phyloP scores from a whole-genome alignment of 2,329 filamentous ascomycete genomes.

The Fusarium sp. region DNA sequence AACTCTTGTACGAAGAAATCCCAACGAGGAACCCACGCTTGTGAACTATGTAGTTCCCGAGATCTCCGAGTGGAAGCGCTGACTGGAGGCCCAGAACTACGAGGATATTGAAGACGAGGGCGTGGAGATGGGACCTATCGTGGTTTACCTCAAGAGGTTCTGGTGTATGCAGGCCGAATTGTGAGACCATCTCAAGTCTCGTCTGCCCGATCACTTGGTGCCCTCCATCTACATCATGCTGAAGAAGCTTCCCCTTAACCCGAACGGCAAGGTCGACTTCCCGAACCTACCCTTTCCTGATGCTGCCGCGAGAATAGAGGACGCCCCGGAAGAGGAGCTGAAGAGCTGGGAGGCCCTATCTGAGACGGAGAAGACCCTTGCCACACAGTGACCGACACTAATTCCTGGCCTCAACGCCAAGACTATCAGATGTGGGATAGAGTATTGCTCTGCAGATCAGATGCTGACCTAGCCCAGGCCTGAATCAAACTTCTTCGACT shows the following conservation, averaged over 20 bases:
- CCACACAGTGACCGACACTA: background rate
- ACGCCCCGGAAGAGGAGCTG: background rate
- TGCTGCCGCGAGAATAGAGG: conserved; percentile 8
- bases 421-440: background rate
- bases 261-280: conserved; percentile 83
- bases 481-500: conserved; percentile 49
- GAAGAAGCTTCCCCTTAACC: conserved; percentile 72
- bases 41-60: conserved; percentile 88
- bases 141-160: conserved; percentile 58
- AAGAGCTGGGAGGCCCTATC: background rate
- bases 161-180: conserved; percentile 60
- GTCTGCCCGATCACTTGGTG: conserved; percentile 46
- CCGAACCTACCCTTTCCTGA: conserved; percentile 84
- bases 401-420: background rate
- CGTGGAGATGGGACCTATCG: conserved; percentile 55
- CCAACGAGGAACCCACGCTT: conserved; percentile 76
- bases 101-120: conserved; percentile 67
- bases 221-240: conserved; percentile 49
- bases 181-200: conserved; percentile 13
- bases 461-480: background rate
- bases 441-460: background rate
- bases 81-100: conserved; percentile 63
- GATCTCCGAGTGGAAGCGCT: conserved; percentile 64
- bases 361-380: background rate
- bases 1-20: conserved; percentile 73